Conservation (phyloP, 352 stramenopile genomes). For the Phytopythium aichiense region DNA sequence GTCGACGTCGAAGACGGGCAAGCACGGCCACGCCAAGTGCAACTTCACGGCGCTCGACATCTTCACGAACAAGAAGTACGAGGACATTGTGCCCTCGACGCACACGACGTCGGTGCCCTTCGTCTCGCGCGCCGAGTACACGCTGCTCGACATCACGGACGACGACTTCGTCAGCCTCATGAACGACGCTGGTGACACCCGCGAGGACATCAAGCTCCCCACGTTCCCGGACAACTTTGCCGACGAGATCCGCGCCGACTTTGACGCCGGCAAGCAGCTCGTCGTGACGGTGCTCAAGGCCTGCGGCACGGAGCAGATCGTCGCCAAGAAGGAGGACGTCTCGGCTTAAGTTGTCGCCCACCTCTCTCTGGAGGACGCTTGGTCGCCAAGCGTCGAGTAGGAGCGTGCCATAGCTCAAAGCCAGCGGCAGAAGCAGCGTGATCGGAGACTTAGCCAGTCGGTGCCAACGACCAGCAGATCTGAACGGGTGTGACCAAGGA, state of each 20-base stretch:
- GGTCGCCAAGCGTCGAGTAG: neutral
- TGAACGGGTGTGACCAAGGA: slow-evolving; percentile 17
- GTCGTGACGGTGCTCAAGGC: slow-evolving; percentile 95
- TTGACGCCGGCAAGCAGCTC: slow-evolving; percentile 96
- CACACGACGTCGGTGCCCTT: slow-evolving; percentile 98
- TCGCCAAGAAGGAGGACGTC: slow-evolving; percentile 96
- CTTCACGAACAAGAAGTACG: slow-evolving; percentile 99
- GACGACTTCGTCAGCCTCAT: slow-evolving; percentile 98
- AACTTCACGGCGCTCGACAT: slow-evolving; percentile 99
- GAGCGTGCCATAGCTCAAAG: neutral
- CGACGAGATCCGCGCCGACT: slow-evolving; percentile 96
- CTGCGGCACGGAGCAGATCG: slow-evolving; percentile 98
- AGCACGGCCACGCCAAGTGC: slow-evolving; percentile 99
- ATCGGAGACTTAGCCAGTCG: slow-evolving; percentile 5
- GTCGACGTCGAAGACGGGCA: slow-evolving; percentile 99
- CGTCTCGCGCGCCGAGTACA: slow-evolving; percentile 96
- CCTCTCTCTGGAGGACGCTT: neutral
- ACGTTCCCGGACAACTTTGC: slow-evolving; percentile 94
- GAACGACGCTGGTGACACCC: slow-evolving; percentile 96
- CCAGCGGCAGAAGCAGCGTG: slow-evolving; percentile 1
- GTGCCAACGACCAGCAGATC: slow-evolving; percentile 6
- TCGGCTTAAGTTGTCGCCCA: slow-evolving; percentile 27
- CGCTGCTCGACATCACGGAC: slow-evolving; percentile 98
- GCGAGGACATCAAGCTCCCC: slow-evolving; percentile 98
- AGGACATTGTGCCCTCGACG: slow-evolving; percentile 99